phyloP scores from a whole-genome alignment of 371 early-diverging fungal species.

The Gilbertella persicaria region DNA sequence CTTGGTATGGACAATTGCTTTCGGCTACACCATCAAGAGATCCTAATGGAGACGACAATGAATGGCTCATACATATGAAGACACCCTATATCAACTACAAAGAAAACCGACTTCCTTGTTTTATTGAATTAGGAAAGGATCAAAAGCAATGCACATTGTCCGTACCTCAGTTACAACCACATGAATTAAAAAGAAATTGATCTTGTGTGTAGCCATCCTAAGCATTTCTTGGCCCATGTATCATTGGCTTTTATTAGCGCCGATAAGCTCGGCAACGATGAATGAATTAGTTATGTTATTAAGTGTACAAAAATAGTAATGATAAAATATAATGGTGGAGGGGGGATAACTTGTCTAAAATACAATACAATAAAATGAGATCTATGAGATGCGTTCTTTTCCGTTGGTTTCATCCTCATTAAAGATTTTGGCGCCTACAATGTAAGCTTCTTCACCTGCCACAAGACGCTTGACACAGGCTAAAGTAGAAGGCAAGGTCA shows the following conservation, averaged over 20 bases:
- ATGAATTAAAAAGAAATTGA: no score
- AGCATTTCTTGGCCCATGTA: no score
- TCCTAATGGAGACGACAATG: neutral
- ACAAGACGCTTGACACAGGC: slow-evolving; percentile 54
- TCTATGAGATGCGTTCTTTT: neutral
- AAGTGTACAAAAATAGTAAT: neutral
- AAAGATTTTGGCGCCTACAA: slow-evolving; percentile 55
- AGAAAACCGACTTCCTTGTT: neutral
- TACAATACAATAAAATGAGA: neutral
- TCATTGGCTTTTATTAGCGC: no score
- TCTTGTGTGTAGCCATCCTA: no score
- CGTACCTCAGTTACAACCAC: neutral
- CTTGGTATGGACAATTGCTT: slow-evolving; percentile 3
- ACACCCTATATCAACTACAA: neutral
- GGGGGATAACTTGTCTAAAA: neutral
- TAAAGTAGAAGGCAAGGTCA: slow-evolving; percentile 56
- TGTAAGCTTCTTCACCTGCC: slow-evolving; percentile 46
- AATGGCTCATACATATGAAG: neutral
- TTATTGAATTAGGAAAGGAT: neutral
- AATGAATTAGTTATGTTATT: no score
- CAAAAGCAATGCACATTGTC: neutral
- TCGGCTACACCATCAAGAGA: neutral
- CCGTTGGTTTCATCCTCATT: slow-evolving; percentile 7
- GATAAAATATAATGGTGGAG: neutral
- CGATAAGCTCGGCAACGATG: no score